Evolutionary conservation across 805 yeast species (phyloP), one percentile per base, ranked within the genome.

Genomic region (Saccharomycopsis sp.): DNA sequence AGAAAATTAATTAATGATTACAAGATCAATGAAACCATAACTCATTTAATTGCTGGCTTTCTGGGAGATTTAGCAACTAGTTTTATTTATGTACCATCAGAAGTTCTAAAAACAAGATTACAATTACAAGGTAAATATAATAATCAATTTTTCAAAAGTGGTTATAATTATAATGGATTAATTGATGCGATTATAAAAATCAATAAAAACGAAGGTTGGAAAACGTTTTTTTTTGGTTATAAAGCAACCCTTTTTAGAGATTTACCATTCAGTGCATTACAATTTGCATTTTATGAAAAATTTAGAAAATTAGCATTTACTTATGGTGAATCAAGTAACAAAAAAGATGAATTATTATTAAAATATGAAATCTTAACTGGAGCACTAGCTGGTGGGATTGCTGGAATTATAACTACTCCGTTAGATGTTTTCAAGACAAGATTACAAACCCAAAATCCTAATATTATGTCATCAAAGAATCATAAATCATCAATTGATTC

Each of bases 321-420:
- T 3, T 40, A 65, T 9, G 65, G 61, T 32, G 50, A 50, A 2
- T 55, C 54, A 40, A 49, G 64, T 40, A 45, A 44, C 2, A 35
- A 48, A 26, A 52, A 46, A n/a, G 57, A 62, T 15, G 76, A 73
- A 34, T 58, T 83, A 39, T 70, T 80, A 1, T 59, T 80, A 5
- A 40, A 66, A 4, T 58, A 70, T 31, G 98, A 92, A 59, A 63
- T 92, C 21, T 46, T 71, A 12, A 87, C 96, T 0, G 99, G 99
- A 41, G 97, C 96, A 1, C 77, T 85, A 0, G 97, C 98, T 2
- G 96, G 96, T 49, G 95, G 95, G 0, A 61, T 87, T 21, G 94
- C 96, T 1, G 96, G 96, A 1, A 69, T 74, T 1, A 53, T 88
- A 17, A 88, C 96, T 0, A 88, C 96, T 0, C 96, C 96, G 1